Conservation (phyloP, 306 rosid species). For the Myrica gale region DNA sequence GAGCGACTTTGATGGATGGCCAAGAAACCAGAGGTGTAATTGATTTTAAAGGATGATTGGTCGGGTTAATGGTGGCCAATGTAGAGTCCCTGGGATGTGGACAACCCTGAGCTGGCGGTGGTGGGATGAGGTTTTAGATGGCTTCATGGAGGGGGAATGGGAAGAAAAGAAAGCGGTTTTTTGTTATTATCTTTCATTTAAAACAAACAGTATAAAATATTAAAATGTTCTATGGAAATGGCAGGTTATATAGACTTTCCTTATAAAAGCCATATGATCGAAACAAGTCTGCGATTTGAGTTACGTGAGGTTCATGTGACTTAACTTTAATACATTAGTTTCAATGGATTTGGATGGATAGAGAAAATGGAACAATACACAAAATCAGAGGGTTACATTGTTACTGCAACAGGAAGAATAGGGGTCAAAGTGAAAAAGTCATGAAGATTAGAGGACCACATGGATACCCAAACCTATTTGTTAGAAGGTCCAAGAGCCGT, state of each 20-base stretch:
- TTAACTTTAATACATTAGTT: too few species aligned
- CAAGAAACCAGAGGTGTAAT: too few species aligned
- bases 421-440: background rate
- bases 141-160: background rate
- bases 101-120: background rate
- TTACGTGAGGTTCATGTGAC: background rate
- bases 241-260: too few species aligned
- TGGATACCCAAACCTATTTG: background rate
- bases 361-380: background rate
- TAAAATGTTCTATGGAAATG: too few species aligned
- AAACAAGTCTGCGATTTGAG: background rate
- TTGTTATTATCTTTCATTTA: too few species aligned
- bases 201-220: too few species aligned
- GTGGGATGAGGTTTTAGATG: background rate
- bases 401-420: background rate
- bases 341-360: background rate
- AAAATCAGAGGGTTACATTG: background rate
- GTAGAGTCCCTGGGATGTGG: too few species aligned
- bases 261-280: too few species aligned
- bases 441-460: background rate
- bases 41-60: too few species aligned
- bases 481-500: background rate
- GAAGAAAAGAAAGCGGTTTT: background rate
- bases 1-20: too few species aligned
- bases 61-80: too few species aligned